A percentile compares a stretch with the other conserved stretches of the same genome.
phyloP scores from a whole-genome alignment of 768 basidiomycete genomes.

The Pilatotrama ljubarskyi region DNA sequence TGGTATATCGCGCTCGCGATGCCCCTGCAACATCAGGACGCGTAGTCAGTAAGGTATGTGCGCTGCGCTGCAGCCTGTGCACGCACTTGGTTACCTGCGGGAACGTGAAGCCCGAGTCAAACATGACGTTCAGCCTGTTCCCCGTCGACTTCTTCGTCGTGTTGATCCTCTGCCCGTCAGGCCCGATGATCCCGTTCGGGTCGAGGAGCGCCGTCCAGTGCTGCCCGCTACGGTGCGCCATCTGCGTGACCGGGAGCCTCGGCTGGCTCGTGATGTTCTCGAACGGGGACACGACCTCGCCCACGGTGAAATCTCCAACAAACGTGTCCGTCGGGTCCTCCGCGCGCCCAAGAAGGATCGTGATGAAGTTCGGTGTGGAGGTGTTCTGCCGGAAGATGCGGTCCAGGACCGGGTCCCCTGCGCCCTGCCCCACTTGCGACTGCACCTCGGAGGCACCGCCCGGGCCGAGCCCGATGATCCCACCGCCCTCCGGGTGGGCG shows the following conservation, averaged over 20 bases:
- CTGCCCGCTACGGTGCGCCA: constrained; percentile 29
- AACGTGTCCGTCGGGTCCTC: constrained; percentile 31
- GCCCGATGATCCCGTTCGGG: constrained; percentile 34
- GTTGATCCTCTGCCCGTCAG: constrained; percentile 34
- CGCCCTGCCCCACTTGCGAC: constrained; percentile 11
- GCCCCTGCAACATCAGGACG: not conserved
- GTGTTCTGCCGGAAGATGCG: constrained; percentile 35
- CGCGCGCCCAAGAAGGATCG: constrained; percentile 32
- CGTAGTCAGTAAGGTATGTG: too few relatives aligned
- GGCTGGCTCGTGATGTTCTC: constrained; percentile 32
- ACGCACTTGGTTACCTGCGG: constrained; percentile 35
- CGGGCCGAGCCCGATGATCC: constrained; percentile 35
- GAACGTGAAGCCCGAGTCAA: constrained; percentile 35
- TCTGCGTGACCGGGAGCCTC: constrained; percentile 28
- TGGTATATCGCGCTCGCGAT: constrained; percentile 41
- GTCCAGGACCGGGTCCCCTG: constrained; percentile 33
- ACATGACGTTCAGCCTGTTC: constrained; percentile 30
- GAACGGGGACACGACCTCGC: constrained; percentile 29
- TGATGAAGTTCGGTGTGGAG: constrained; percentile 34
- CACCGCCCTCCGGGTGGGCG: constrained; percentile 23
- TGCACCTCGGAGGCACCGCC: constrained; percentile 26
- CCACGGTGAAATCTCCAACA: constrained; percentile 34
- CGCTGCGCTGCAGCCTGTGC: not conserved
- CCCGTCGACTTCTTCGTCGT: constrained; percentile 39
- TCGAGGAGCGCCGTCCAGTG: constrained; percentile 36